Evolutionary conservation across 345 rosid genomes (phyloP).

Genomic region (Conringia planisiliqua): DNA sequence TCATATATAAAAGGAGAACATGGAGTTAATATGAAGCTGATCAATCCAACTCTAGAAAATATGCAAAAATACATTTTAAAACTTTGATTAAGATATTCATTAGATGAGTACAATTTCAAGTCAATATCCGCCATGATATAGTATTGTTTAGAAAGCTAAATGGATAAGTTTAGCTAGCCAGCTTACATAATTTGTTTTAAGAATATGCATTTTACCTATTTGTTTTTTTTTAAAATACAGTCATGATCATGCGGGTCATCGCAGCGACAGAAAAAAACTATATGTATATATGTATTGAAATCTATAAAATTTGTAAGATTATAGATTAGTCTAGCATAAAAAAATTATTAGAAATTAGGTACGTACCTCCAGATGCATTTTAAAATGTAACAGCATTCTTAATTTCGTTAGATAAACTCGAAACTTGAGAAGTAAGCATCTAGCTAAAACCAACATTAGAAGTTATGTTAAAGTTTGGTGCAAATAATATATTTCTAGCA

Average conservation of each 20-base stretch:
- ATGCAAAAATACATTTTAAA: background rate
- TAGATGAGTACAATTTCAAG: background rate
- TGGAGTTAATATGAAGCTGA: background rate
- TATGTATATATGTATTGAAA: background rate
- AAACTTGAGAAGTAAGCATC: slow-evolving; percentile 14
- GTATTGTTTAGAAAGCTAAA: background rate
- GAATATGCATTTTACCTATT: background rate
- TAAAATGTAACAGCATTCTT: background rate
- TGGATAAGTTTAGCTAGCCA: background rate
- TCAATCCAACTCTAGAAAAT: background rate
- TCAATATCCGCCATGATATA: background rate
- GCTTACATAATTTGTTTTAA: background rate
- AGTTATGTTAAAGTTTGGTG: slow-evolving; percentile 13
- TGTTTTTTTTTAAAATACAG: background rate
- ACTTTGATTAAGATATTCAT: background rate
- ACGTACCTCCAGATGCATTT: background rate
- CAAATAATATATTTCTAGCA: background rate
- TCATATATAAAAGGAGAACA: background rate
- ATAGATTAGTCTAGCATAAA: background rate
- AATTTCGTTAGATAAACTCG: background rate
- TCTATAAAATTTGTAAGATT: background rate
- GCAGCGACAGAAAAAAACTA: background rate
- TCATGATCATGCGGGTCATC: background rate
- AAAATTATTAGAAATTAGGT: slow-evolving; percentile 13
- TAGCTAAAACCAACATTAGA: background rate